A percentile compares a stretch with the other conserved stretches of the same genome.
phyloP scores from a whole-genome alignment of 495 filamentous ascomycete genomes.

The Choiromyces venosus region DNA sequence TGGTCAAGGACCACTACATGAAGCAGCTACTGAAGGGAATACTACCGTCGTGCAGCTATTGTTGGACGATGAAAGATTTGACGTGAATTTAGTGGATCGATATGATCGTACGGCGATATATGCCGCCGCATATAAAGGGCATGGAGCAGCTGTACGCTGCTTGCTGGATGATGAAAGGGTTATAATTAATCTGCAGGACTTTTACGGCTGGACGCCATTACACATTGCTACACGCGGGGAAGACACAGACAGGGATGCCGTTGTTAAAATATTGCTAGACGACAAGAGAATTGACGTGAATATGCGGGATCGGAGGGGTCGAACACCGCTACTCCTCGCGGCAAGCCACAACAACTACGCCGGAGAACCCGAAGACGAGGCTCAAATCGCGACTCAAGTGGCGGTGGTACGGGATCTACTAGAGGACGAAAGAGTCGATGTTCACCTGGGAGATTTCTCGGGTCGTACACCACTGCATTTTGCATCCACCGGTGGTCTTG shows the following conservation, averaged over 20 bases:
- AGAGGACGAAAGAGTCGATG: not conserved
- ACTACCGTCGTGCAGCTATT: slow-evolving; percentile 5
- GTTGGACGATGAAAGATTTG: not conserved
- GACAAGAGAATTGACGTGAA: not conserved
- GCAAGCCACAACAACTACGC: not conserved
- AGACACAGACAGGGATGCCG: not conserved
- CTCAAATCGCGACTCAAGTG: not conserved
- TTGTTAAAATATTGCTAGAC: not conserved
- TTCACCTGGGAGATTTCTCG: not conserved
- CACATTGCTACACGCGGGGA: not conserved
- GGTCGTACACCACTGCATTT: not conserved
- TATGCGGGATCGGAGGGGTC: not conserved
- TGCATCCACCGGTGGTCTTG: not conserved
- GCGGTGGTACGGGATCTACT: not conserved
- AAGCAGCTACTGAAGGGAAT: not conserved
- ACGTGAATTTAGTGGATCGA: not conserved
- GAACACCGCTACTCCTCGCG: not conserved
- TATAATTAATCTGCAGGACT: not conserved
- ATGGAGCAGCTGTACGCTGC: not conserved
- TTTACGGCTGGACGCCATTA: not conserved
- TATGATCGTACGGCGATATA: not conserved
- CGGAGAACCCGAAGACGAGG: not conserved
- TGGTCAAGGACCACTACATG: slow-evolving; percentile 1
- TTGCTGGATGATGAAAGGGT: not conserved
- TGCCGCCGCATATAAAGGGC: not conserved